These are phyloP conservation scores for Actinomortierella ambigua DNA, from an alignment of 371 early-diverging fungal genomes.

Conservation along the genomic window DNA sequence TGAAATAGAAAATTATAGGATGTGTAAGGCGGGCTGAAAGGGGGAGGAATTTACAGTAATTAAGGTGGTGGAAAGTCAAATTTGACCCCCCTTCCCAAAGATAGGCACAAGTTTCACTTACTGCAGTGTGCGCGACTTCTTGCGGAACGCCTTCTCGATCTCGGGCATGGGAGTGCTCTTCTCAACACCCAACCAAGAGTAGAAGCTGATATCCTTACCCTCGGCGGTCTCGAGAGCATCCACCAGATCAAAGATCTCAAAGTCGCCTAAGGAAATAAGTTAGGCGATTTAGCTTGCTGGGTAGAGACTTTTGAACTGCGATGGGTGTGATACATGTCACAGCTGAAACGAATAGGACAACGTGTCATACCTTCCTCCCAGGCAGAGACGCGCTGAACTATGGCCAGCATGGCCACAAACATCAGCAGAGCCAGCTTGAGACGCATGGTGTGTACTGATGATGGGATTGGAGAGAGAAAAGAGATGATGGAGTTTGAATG, in stretches of 20 bases:
- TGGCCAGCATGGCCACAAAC: slow-evolving; percentile 42
- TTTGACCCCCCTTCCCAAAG: too few relatives aligned
- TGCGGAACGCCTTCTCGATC: slow-evolving; percentile 87
- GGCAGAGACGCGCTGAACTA: slow-evolving; percentile 35
- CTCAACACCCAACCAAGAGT: slow-evolving; percentile 60
- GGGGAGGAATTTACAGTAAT: background rate
- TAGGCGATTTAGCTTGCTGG: background rate
- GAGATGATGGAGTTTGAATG: slow-evolving; percentile 1
- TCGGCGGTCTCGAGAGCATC: slow-evolving; percentile 75
- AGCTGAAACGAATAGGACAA: background rate
- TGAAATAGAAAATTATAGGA: slow-evolving; percentile 1
- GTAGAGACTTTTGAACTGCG: background rate
- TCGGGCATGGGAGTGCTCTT: slow-evolving; percentile 74
- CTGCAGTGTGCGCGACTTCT: slow-evolving; percentile 93
- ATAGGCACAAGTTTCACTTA: slow-evolving; percentile 49
- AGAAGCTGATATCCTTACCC: slow-evolving; percentile 67
- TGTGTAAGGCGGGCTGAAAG: background rate
- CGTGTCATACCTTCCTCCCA: slow-evolving; percentile 43
- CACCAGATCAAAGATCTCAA: slow-evolving; percentile 85
- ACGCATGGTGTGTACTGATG: slow-evolving; percentile 31
- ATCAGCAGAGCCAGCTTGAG: slow-evolving; percentile 32
- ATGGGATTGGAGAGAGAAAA: background rate
- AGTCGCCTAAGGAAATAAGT: slow-evolving; percentile 54
- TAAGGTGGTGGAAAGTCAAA: background rate
- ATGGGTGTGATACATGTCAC: background rate